Evolutionary conservation across 306 rosid species (phyloP).

Genomic region (Acmispon strigosus): DNA sequence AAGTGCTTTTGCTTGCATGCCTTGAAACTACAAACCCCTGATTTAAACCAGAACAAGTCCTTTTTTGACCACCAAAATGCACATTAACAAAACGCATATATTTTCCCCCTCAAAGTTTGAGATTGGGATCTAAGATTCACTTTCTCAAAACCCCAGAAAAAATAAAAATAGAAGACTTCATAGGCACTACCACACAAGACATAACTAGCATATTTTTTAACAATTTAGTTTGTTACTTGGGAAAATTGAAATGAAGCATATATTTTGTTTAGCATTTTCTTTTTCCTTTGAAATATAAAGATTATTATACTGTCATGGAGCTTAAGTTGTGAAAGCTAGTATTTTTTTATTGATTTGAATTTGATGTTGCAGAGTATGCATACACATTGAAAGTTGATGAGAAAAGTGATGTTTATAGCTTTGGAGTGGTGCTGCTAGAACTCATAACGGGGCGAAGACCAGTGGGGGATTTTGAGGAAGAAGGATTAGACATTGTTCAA

Average conservation of each 20-base stretch:
- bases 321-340: neutral
- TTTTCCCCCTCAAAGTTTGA: constrained; percentile 13
- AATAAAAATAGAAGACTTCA: neutral
- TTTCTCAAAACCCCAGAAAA: constrained; percentile 55
- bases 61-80: constrained; percentile 37
- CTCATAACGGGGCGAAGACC: constrained; percentile 59
- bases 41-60: constrained; percentile 10
- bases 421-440: constrained; percentile 72
- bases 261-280: neutral
- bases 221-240: neutral
- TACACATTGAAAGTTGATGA: constrained; percentile 73
- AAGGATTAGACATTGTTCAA: constrained; percentile 65
- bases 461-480: constrained; percentile 66
- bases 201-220: constrained; percentile 10
- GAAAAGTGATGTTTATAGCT: constrained; percentile 69
- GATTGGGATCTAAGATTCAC: constrained; percentile 40
- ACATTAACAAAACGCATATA: constrained; percentile 10
- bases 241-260: constrained; percentile 7
- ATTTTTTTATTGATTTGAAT: neutral
- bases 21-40: constrained; percentile 42
- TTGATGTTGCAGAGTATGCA: constrained; percentile 57
- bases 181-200: neutral
- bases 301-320: neutral
- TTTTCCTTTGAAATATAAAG: neutral
- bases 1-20: constrained; percentile 42